Evolutionary conservation across 805 yeast genomes (phyloP).

Genomic region (Vanderwaltozyma yarrowii): DNA sequence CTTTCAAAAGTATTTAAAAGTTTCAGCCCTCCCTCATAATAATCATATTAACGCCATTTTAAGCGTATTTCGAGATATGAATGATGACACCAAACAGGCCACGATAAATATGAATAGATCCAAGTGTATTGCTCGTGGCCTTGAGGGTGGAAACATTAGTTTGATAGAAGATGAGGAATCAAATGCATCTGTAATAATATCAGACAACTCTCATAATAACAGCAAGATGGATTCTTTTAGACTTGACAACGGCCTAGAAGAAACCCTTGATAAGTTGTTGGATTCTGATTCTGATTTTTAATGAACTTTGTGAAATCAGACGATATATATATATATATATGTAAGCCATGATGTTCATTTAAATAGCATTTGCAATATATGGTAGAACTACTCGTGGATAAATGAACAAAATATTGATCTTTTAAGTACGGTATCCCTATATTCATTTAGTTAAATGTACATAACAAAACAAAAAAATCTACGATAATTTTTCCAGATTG

Average conservation of each 20-base stretch:
- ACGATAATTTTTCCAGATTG: too few relatives aligned
- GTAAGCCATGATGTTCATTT: too few relatives aligned
- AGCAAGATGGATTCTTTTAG: too few relatives aligned
- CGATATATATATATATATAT: too few relatives aligned
- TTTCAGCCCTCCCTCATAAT: constrained; percentile 13
- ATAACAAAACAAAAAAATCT: too few relatives aligned
- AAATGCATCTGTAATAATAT: neutral
- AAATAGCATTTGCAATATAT: too few relatives aligned
- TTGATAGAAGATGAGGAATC: neutral
- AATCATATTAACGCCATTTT: constrained; percentile 7
- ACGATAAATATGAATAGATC: constrained; percentile 22
- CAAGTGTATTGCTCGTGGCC: constrained; percentile 18
- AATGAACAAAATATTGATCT: too few relatives aligned
- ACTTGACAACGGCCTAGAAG: constrained; percentile 2
- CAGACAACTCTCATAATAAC: neutral
- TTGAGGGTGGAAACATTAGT: constrained; percentile 7
- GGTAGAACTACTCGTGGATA: too few relatives aligned
- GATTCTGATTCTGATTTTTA: constrained; percentile 23
- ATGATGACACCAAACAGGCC: constrained; percentile 7
- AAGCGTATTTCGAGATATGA: constrained; percentile 9
- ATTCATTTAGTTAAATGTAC: too few relatives aligned
- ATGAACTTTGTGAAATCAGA: too few relatives aligned
- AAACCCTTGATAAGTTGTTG: constrained; percentile 12
- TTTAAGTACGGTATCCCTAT: too few relatives aligned
- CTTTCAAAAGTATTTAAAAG: constrained; percentile 6